These are phyloP conservation scores for Thuja plicata DNA, from an alignment of 83 land plant species.

Conservation along the genomic window DNA sequence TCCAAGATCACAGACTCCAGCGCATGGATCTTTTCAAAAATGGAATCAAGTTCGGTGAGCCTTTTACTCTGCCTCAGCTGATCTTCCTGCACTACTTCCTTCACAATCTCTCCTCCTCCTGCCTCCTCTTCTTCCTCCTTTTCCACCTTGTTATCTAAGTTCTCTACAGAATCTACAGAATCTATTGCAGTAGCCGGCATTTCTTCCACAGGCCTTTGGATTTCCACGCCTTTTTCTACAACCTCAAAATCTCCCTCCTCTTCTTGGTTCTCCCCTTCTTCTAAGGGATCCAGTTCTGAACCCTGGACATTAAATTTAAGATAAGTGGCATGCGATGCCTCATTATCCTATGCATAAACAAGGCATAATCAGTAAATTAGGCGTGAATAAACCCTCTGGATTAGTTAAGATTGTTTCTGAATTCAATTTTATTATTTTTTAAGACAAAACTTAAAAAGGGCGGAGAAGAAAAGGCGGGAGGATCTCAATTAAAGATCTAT, in stretches of 20 bases:
- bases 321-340: background rate
- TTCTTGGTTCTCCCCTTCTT: slow-evolving; percentile 15
- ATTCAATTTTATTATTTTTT: too few relatives aligned
- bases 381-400: too few relatives aligned
- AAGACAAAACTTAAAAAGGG: too few relatives aligned
- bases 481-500: too few relatives aligned
- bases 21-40: slow-evolving; percentile 65
- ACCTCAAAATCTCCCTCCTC: slow-evolving; percentile 60
- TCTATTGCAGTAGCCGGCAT: slow-evolving; percentile 16
- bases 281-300: background rate
- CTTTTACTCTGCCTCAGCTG: slow-evolving; percentile 37
- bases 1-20: slow-evolving; percentile 55
- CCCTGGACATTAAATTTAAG: background rate
- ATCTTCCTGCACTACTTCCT: slow-evolving; percentile 49
- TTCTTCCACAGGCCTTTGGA: slow-evolving; percentile 22
- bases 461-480: too few relatives aligned
- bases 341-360: background rate
- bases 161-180: slow-evolving; percentile 9
- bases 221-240: slow-evolving; percentile 65
- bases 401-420: too few relatives aligned
- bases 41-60: slow-evolving; percentile 54
- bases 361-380: background rate
- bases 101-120: slow-evolving; percentile 45
- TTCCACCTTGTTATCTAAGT: slow-evolving; percentile 11
- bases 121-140: slow-evolving; percentile 7